Evolutionary conservation across 2,329 filamentous ascomycete species (phyloP), one percentile per base, ranked within the genome.

Genomic region (Bipolaris bicolor): DNA sequence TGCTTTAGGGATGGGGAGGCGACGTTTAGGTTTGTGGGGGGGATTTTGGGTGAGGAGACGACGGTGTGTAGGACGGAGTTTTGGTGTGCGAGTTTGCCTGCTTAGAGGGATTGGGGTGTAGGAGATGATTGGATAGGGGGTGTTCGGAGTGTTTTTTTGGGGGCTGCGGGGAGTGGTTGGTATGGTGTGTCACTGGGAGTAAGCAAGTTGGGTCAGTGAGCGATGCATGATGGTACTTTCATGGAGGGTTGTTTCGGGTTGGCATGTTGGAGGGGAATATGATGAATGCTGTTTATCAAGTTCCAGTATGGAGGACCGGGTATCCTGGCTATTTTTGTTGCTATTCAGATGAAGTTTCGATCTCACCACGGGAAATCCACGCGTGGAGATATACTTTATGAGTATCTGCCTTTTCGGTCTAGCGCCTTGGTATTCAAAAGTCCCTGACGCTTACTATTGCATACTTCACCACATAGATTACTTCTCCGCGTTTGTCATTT

Each of bases 1-100:
- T 67, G 63, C 43, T 66, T 66, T 47, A 65, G 47, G 46, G 63
- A 67, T 54, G 65, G 62, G 31, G 34, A 41, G 41, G 58, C 56
- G 33, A 52, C 33, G 29, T 60, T 67, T 45, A 49, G 37, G 33
- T 49, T 55, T 60, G 29, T 26, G 7, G 43, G 39, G 9, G 58
- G 55, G 15, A 20, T 60, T 20, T 15, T 60, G n/a, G 49, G 44
- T 20, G 22, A 29, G 3, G 51, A 51, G 22, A 57, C 48, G 15
- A 55, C 41, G 51, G 51, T 46, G 31, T 66, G 65, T 45, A 57
- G 29, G 45, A 55, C 65, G 7, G 59, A 63, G 36, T 67, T 66
- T 55, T 66, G 63, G 63, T 66, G 64, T 55, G 61, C 50, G 9
- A 57, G 55, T 58, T 48, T 65, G 34, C 37, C 29, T 3, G 36